A percentile compares a stretch with the other conserved stretches of the same genome.
Evolutionary conservation across 805 yeast species (phyloP).

Genomic region (Limtongozyma cylindracea): DNA sequence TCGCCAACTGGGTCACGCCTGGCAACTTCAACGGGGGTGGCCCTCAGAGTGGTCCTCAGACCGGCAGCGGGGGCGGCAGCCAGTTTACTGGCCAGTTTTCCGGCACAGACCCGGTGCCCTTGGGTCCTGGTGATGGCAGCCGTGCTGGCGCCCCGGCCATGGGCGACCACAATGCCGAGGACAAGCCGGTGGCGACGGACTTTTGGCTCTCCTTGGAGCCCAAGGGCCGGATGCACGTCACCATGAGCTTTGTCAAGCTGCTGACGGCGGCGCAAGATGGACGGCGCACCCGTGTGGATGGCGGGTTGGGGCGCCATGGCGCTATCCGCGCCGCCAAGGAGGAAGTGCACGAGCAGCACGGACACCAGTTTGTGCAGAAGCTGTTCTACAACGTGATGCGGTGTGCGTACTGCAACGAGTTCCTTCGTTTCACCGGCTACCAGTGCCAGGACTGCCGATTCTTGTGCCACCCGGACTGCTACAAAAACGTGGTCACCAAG

Average conservation of each 20-base stretch:
- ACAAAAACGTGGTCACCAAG: constrained; percentile 56
- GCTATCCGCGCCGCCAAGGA: constrained; percentile 88
- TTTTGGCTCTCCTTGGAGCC: constrained; percentile 90
- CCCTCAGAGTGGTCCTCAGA: no score
- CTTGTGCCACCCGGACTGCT: constrained; percentile 62
- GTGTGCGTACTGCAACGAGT: constrained; percentile 94
- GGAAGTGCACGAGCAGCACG: constrained; percentile 83
- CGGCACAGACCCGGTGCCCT: no score
- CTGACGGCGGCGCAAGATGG: constrained; percentile 9
- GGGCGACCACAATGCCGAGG: no score
- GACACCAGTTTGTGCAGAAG: constrained; percentile 90
- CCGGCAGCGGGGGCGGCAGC: no score
- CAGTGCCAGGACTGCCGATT: constrained; percentile 74
- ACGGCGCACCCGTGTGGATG: constrained; percentile 10
- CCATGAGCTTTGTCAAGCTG: constrained; percentile 59
- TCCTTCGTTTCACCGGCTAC: constrained; percentile 64
- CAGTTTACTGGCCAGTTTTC: no score
- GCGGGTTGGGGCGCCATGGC: constrained; percentile 63
- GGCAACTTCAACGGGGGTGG: no score
- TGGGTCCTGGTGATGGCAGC: no score
- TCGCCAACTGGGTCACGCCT: no score
- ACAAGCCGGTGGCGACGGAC: constrained; percentile 23
- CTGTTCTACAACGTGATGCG: constrained; percentile 92
- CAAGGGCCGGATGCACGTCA: constrained; percentile 66
- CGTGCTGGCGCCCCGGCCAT: no score